A percentile compares a stretch with the other conserved stretches of the same genome.
Evolutionary conservation across 2,329 filamentous ascomycete genomes (phyloP).

Genomic region (Neonectria coccinea): DNA sequence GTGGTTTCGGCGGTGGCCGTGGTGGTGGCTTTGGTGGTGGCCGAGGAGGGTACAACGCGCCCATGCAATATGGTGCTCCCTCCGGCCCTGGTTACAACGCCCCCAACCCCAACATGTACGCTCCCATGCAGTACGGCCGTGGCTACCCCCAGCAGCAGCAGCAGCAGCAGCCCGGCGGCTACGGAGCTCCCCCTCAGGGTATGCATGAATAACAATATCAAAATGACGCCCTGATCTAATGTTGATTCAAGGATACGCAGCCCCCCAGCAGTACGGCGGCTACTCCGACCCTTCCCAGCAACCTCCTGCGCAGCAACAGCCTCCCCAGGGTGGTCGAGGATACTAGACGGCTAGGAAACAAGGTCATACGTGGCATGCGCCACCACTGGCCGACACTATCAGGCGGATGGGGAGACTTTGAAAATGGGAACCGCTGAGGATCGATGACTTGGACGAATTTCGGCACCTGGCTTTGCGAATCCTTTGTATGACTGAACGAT

Average conservation of each 20-base stretch:
- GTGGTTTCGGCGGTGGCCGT: conserved; percentile 54
- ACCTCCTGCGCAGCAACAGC: conserved; percentile 52
- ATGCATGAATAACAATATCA: conserved; percentile 27
- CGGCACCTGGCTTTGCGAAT: conserved; percentile 41
- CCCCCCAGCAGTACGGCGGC: conserved; percentile 54
- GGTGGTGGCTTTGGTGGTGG: conserved; percentile 49
- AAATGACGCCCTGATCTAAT: conserved; percentile 16
- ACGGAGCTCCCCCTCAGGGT: conserved; percentile 57
- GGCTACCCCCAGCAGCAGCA: conserved; percentile 51
- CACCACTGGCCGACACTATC: conserved; percentile 8
- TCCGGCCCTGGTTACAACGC: conserved; percentile 54
- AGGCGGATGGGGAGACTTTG: conserved; percentile 24
- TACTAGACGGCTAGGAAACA: conserved; percentile 51
- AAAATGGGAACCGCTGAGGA: conserved; percentile 29
- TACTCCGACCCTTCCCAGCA: conserved; percentile 61
- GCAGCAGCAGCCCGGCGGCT: conserved; percentile 38
- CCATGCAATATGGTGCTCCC: conserved; percentile 52
- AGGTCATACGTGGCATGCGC: conserved; percentile 17
- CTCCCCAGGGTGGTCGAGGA: conserved; percentile 56
- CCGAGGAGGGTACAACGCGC: conserved; percentile 57
- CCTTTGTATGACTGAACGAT: conserved; percentile 45
- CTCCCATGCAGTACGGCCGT: conserved; percentile 52
- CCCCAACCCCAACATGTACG: conserved; percentile 53
- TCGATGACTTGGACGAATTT: conserved; percentile 41
- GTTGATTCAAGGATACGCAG: conserved; percentile 50